Conservation (phyloP, 208 protist genomes). For the Crithidia sp. region DNA sequence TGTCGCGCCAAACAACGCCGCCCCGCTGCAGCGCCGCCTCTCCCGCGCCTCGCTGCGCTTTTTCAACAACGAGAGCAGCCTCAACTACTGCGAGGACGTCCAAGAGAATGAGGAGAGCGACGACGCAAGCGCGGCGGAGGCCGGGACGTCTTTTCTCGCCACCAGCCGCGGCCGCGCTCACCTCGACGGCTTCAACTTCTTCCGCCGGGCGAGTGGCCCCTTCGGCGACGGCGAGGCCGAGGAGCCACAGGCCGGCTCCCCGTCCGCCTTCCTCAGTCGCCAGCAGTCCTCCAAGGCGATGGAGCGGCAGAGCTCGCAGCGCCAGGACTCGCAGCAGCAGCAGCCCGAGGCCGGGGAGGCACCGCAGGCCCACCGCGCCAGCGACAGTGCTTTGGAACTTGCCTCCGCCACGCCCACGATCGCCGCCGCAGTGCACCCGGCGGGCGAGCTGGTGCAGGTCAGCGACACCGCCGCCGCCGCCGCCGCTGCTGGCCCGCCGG, state of each 20-base stretch:
- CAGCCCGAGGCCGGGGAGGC: neutral
- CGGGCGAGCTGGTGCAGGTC: neutral
- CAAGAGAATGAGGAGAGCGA: slow-evolving; percentile 7
- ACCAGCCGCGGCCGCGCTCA: neutral
- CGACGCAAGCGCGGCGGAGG: neutral
- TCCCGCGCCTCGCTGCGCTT: slow-evolving; percentile 31
- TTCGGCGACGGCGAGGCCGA: slow-evolving; percentile 6
- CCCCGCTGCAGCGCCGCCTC: slow-evolving; percentile 20
- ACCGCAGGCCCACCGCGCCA: neutral
- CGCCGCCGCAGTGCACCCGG: neutral
- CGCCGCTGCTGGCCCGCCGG: neutral
- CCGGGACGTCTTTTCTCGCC: neutral
- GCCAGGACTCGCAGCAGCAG: neutral
- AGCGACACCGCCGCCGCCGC: neutral
- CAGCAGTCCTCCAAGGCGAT: too few species aligned
- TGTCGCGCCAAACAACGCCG: neutral
- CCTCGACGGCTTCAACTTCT: slow-evolving; percentile 3
- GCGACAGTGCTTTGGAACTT: neutral
- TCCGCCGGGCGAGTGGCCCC: neutral
- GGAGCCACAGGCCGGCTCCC: neutral
- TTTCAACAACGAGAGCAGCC: slow-evolving; percentile 17
- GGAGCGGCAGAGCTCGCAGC: neutral
- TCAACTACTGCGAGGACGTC: slow-evolving; percentile 23
- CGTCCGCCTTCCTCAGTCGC: neutral
- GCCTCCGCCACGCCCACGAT: slow-evolving; percentile 1